phyloP scores from a whole-genome alignment of 2,329 filamentous ascomycete species.

The Talaromyces sp. region DNA sequence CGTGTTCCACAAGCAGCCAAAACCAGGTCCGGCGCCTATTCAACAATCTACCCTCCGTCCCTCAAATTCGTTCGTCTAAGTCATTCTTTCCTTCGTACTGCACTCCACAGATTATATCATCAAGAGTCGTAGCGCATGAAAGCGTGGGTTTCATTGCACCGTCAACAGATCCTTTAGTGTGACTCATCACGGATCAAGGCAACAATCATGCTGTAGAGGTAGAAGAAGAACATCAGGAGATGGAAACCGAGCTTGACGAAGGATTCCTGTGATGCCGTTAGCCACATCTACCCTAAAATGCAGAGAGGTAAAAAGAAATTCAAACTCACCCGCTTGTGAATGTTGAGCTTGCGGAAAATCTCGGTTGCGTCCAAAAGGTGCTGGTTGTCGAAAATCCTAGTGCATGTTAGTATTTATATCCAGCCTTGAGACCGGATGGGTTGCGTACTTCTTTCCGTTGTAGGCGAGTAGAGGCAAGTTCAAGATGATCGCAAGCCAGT shows the following conservation, averaged over 20 bases:
- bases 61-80: not conserved
- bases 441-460: slow-evolving; percentile 88
- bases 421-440: slow-evolving; percentile 36
- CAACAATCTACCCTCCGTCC: not conserved
- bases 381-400: slow-evolving; percentile 91
- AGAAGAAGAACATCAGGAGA: slow-evolving; percentile 99
- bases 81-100: not conserved
- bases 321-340: slow-evolving; percentile 84
- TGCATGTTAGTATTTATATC: not conserved
- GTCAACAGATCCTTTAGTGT: slow-evolving; percentile 53
- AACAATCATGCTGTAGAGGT: slow-evolving; percentile 98
- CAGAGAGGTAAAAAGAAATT: not conserved
- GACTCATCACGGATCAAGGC: slow-evolving; percentile 94
- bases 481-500: slow-evolving; percentile 89
- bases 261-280: slow-evolving; percentile 65
- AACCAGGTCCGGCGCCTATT: not conserved
- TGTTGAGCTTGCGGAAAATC: slow-evolving; percentile 98
- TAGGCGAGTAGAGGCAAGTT: slow-evolving; percentile 89
- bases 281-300: not conserved
- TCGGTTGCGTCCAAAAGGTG: slow-evolving; percentile 96
- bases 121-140: slow-evolving; percentile 14
- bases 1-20: not conserved
- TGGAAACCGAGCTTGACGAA: slow-evolving; percentile 99
- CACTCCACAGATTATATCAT: slow-evolving; percentile 1
- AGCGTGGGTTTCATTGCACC: not conserved